phyloP scores from a whole-genome alignment of 371 early-diverging fungal species.

The Mucor mucedo region DNA sequence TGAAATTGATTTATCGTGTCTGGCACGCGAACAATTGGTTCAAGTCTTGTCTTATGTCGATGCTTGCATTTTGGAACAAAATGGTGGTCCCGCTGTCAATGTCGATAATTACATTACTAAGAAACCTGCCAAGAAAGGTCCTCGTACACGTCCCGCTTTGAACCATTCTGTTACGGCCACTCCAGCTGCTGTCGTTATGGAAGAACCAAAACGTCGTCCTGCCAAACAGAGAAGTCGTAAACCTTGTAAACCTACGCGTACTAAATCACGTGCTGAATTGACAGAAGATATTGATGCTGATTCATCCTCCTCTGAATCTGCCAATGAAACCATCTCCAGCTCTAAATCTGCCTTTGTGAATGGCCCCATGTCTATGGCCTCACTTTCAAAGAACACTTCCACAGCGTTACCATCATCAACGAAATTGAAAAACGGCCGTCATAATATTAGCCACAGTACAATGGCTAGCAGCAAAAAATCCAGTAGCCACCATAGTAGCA shows the following conservation, averaged over 20 bases:
- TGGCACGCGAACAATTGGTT: conserved; percentile 51
- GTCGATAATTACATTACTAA: conserved; percentile 41
- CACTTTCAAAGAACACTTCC: conserved; percentile 34
- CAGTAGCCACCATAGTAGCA: too few species aligned
- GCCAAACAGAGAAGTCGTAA: conserved; percentile 25
- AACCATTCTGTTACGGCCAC: background rate
- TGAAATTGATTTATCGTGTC: conserved; percentile 54
- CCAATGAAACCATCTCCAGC: conserved; percentile 4
- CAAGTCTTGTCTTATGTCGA: conserved; percentile 52
- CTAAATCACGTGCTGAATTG: conserved; percentile 26
- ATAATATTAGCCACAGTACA: background rate
- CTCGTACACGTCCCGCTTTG: conserved; percentile 25
- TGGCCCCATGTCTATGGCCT: conserved; percentile 52
- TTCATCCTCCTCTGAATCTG: conserved; percentile 23
- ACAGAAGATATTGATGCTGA: conserved; percentile 32
- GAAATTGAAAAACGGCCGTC: conserved; percentile 5
- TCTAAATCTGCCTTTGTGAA: background rate
- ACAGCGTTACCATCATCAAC: background rate
- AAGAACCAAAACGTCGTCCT: conserved; percentile 5
- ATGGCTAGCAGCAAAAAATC: too few species aligned
- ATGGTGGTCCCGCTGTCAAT: conserved; percentile 51
- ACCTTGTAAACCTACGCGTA: conserved; percentile 12
- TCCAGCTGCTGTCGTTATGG: too few species aligned
- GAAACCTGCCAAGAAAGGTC: conserved; percentile 16
- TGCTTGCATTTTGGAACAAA: conserved; percentile 53